Base-by-base conservation (phyloP, 495 filamentous ascomycete genomes). In the Xylaria nigripes region DNA sequence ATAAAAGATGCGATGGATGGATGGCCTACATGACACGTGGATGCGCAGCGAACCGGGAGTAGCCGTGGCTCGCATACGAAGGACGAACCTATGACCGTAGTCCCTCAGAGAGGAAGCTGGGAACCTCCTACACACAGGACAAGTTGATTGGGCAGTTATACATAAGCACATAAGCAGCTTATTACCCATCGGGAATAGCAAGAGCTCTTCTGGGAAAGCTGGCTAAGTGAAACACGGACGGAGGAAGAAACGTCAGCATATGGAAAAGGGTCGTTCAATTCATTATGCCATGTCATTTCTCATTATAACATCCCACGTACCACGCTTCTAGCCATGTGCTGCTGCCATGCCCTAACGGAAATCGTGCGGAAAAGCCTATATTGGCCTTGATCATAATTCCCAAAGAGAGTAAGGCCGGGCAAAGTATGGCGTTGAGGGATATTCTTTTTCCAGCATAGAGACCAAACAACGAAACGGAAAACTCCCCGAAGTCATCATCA, bases 271-370 rank as follows among this genome's bases (percentile, higher is more conserved):
- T 55, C 53, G 40, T 55, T 57, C 10, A 46, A 51, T 57, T 57
- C 54, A 57, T 57, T 51, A 51, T 51, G 54, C 54, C 54, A 56
- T 56, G 54, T 27, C 48, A 51, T 51, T 44, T 51, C 30, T 51
- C 54, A 44, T 51, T 46, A 41, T 51, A 46, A 45, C 34, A 40
- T 57, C 48, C 54, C 48, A 50, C 32, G 30, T 51, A 22, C 54
- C 48, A 42, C 54, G 51, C 10, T 48, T 51, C 16, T 51, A 45
- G 41, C 48, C 43, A 45, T 51, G 23, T 56, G 40, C 24, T 48
- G 21, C 23, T 48, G 15, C 34, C 48, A 7, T 48, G 48, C 27
- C 48, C 43, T 57, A 45, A 45, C 21, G 43, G 38, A 48, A 46
- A 44, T 40, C 45, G 22, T 43, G 36, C 45, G 18, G 36, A 32